Evolutionary conservation across 2,329 filamentous ascomycete species (phyloP).

Genomic region (Endoconidiophora laricicola): DNA sequence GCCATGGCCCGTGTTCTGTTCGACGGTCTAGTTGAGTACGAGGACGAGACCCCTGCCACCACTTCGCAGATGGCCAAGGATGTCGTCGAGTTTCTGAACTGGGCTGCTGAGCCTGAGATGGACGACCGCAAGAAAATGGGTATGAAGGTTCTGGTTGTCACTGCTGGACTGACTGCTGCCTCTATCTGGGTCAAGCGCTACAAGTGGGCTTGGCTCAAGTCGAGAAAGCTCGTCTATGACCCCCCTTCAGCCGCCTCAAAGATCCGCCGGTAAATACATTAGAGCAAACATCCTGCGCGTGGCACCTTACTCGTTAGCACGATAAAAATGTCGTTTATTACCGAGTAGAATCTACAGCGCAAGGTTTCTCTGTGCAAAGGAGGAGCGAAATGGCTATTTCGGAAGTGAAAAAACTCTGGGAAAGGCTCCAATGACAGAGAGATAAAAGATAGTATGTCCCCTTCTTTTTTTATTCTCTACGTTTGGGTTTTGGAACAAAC

Average conservation of each 20-base stretch:
- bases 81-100: slow-evolving; percentile 97
- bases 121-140: slow-evolving; percentile 99
- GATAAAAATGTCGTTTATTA: too few relatives aligned
- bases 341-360: too few relatives aligned
- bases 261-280: slow-evolving; percentile 29
- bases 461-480: background rate
- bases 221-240: slow-evolving; percentile 80
- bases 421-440: too few relatives aligned
- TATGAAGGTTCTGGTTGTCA: slow-evolving; percentile 80
- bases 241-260: slow-evolving; percentile 44
- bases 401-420: too few relatives aligned
- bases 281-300: background rate
- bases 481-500: background rate
- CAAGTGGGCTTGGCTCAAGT: slow-evolving; percentile 96
- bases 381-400: too few relatives aligned
- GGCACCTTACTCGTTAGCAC: too few relatives aligned
- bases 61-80: slow-evolving; percentile 99
- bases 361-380: too few relatives aligned
- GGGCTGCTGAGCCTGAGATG: slow-evolving; percentile 97
- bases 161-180: slow-evolving; percentile 62
- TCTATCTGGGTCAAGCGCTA: slow-evolving; percentile 99
- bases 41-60: slow-evolving; percentile 84
- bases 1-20: slow-evolving; percentile 98
- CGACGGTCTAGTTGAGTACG: slow-evolving; percentile 94
- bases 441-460: background rate